Conservation (phyloP, 306 rosid species). For the Corylus avellana region DNA sequence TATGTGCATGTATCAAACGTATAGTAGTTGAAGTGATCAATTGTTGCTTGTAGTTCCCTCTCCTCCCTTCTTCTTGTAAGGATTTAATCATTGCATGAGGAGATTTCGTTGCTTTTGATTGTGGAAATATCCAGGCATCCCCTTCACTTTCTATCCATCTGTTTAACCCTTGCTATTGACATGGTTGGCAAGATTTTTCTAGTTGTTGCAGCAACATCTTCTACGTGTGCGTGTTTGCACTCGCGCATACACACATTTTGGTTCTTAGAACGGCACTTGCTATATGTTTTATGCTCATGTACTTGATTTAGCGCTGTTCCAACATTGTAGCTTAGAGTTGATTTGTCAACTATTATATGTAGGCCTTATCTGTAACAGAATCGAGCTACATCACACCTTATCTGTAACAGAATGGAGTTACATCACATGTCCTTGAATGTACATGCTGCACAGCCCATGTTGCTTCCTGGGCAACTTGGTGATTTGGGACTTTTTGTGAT, state of each 20-base stretch:
- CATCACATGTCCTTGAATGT: constrained; percentile 18
- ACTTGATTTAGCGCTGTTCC: constrained; percentile 12
- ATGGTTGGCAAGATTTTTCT: not conserved
- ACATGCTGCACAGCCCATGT: constrained; percentile 13
- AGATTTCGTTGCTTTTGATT: too few species aligned
- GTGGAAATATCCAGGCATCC: not conserved
- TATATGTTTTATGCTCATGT: not conserved
- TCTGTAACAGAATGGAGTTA: constrained; percentile 21
- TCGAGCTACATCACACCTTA: constrained; percentile 17
- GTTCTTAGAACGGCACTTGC: constrained; percentile 14
- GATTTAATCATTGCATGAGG: too few species aligned
- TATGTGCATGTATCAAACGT: too few species aligned
- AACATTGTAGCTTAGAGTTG: constrained; percentile 10
- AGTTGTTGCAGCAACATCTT: not conserved
- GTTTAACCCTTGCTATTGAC: not conserved
- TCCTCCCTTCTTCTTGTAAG: too few species aligned
- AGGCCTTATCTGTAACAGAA: constrained; percentile 9
- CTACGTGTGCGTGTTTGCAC: not conserved
- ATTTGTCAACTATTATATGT: constrained; percentile 4
- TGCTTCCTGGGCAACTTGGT: constrained; percentile 3
- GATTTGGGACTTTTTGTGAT: not conserved
- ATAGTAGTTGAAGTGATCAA: too few species aligned
- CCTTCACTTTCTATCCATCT: not conserved
- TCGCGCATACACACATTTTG: not conserved
- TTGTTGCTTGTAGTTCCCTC: too few species aligned